Percentiles rank a stretch among this genome's conserved stretches.
Conservation (phyloP, 495 filamentous ascomycete genomes). For the Usnea hakonensis region DNA sequence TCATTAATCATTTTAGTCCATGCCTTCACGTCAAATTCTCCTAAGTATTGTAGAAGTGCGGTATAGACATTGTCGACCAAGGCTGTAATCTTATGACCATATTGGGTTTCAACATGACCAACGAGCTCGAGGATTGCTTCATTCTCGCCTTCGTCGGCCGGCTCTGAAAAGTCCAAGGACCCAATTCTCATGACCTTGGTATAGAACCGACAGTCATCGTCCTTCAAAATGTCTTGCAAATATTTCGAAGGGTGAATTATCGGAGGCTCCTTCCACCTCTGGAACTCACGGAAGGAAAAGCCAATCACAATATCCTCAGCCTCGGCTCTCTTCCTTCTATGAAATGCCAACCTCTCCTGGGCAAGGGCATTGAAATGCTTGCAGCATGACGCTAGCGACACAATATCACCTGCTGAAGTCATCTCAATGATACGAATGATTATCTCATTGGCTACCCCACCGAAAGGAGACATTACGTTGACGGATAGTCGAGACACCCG, state of each 20-base stretch:
- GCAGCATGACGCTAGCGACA: background rate
- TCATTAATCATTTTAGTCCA: background rate
- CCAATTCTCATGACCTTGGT: background rate
- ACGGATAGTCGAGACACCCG: background rate
- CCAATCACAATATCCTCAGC: background rate
- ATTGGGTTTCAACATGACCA: background rate
- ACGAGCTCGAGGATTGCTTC: background rate
- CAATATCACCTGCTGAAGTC: background rate
- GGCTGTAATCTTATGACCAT: background rate
- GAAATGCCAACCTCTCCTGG: background rate
- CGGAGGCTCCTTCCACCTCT: no score
- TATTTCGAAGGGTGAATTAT: background rate
- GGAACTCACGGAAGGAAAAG: no score
- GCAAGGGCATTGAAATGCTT: background rate
- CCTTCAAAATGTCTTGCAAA: background rate
- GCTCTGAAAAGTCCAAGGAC: background rate
- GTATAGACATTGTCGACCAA: background rate
- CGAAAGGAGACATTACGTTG: background rate
- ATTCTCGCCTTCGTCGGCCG: background rate
- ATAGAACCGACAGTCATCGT: background rate
- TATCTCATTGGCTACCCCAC: background rate
- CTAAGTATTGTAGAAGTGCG: background rate
- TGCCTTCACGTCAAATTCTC: background rate
- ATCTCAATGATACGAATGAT: background rate
- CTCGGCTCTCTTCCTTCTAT: background rate